Evolutionary conservation across 208 protist species (phyloP).

Genomic region (Porcisia hertigi): DNA sequence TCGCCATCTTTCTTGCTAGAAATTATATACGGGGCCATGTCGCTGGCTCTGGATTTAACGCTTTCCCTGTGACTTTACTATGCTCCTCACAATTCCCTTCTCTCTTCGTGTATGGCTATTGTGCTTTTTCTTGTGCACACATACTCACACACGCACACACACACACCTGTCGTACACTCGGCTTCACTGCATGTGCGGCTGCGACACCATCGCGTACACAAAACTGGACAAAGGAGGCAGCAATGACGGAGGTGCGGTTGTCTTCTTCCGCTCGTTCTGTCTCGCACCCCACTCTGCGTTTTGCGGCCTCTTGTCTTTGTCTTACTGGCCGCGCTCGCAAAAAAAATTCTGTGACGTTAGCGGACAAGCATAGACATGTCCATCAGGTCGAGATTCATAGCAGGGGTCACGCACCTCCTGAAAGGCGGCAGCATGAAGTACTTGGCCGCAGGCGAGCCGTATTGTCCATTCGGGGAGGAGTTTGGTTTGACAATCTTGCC

Average conservation of each 20-base stretch:
- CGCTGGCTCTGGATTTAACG: not conserved
- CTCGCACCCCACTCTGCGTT: not conserved
- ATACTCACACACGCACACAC: not conserved
- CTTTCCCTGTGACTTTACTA: not conserved
- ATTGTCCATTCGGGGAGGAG: slow-evolving; percentile 83
- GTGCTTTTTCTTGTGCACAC: not conserved
- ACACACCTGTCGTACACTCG: not conserved
- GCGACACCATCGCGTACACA: not conserved
- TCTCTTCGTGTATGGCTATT: not conserved
- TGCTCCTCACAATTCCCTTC: not conserved
- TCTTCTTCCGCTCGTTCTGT: not conserved
- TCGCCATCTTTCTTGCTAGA: not conserved
- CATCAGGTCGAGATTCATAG: slow-evolving; percentile 31
- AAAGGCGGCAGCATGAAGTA: slow-evolving; percentile 76
- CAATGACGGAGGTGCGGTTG: not conserved
- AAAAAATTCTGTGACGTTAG: not conserved
- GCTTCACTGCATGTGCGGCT: not conserved
- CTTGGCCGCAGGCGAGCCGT: slow-evolving; percentile 70
- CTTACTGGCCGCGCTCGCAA: not conserved
- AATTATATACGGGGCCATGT: not conserved
- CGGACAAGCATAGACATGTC: slow-evolving; percentile 14
- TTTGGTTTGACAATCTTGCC: slow-evolving; percentile 87
- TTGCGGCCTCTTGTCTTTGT: not conserved
- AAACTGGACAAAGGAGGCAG: not conserved
- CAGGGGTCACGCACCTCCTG: slow-evolving; percentile 56